These are phyloP conservation scores for Ammopiptanthus mongolicus DNA, from an alignment of 306 rosid genomes.

Conservation along the genomic window DNA sequence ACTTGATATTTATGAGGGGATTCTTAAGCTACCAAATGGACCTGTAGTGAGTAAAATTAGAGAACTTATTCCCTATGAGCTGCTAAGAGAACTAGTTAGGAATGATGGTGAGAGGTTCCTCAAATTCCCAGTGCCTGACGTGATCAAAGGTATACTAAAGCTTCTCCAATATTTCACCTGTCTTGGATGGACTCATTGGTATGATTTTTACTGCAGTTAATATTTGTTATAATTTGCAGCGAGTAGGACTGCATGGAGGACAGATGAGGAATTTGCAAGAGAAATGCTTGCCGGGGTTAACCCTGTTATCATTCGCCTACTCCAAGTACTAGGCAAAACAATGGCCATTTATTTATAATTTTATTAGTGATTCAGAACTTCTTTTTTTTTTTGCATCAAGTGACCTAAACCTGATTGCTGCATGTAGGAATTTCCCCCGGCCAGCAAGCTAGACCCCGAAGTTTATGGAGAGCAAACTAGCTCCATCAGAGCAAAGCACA, in stretches of 20 bases:
- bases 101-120: constrained; percentile 80
- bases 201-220: neutral
- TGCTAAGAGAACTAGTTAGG: constrained; percentile 66
- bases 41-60: constrained; percentile 35
- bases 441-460: constrained; percentile 61
- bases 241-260: constrained; percentile 79
- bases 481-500: constrained; percentile 54
- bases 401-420: constrained; percentile 1
- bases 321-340: constrained; percentile 40
- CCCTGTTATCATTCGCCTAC: constrained; percentile 75
- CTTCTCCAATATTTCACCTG: neutral
- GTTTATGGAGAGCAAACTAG: constrained; percentile 73
- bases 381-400: neutral
- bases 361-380: neutral
- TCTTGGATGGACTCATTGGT: neutral
- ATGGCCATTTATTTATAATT: neutral
- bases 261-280: constrained; percentile 82
- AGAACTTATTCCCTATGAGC: constrained; percentile 68
- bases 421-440: constrained; percentile 78
- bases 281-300: constrained; percentile 98
- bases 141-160: constrained; percentile 65
- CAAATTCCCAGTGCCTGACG: constrained; percentile 78
- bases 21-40: constrained; percentile 52
- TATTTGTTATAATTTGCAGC: constrained; percentile 30
- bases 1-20: constrained; percentile 57